Evolutionary conservation across 257 asterid species (phyloP).

Genomic region (Eucommia ulmoides): DNA sequence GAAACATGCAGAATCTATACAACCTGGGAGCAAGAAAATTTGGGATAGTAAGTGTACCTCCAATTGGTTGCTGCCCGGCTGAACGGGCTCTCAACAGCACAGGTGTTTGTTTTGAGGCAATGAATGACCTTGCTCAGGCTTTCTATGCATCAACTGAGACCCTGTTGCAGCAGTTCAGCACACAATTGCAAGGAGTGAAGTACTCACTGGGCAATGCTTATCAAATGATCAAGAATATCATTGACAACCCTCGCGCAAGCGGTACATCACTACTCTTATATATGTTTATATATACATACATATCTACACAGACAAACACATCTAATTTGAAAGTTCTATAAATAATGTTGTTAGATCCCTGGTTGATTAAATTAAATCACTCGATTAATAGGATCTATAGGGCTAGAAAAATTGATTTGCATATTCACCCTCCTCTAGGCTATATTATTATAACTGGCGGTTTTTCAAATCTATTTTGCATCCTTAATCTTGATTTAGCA

Average conservation of each 20-base stretch:
- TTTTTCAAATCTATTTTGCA: no score
- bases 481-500: no score
- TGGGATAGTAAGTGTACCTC: slow-evolving; percentile 32
- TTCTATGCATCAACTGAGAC: slow-evolving; percentile 22
- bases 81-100: slow-evolving; percentile 10
- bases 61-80: slow-evolving; percentile 40
- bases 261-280: slow-evolving; percentile 7
- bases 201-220: slow-evolving; percentile 40
- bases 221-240: slow-evolving; percentile 29
- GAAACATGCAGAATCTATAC: slow-evolving; percentile 25
- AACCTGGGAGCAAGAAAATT: slow-evolving; percentile 54
- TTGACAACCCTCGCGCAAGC: slow-evolving; percentile 13
- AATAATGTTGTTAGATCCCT: no score
- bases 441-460: no score
- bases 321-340: no score
- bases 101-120: slow-evolving; percentile 18
- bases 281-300: no score
- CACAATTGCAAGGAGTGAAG: slow-evolving; percentile 25
- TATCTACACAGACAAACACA: no score
- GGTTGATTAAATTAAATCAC: no score
- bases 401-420: no score
- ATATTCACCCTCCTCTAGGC: no score
- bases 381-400: no score
- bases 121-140: slow-evolving; percentile 25
- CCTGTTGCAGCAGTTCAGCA: slow-evolving; percentile 22